Percentiles rank a stretch among this genome's conserved stretches.
phyloP scores from a whole-genome alignment of 441 rosid genomes.

The Kokia cookei region DNA sequence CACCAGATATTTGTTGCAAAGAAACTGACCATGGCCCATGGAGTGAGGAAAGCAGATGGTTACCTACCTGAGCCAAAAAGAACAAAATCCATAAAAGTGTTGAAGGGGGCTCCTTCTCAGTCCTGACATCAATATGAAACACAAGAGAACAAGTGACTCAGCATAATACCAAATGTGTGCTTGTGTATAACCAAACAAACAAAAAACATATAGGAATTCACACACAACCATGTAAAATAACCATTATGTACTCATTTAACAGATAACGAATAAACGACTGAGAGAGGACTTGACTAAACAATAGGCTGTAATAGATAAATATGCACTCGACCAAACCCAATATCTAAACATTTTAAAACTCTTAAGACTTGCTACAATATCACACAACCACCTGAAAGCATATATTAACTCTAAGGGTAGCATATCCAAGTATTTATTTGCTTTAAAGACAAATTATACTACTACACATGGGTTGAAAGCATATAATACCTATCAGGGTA shows the following conservation, averaged over 20 bases:
- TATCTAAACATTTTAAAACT: not conserved
- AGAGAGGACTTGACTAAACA: not conserved
- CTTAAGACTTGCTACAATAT: not conserved
- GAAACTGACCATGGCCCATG: not conserved
- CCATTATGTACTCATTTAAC: not conserved
- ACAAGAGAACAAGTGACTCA: not conserved
- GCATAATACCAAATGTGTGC: not conserved
- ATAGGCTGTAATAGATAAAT: not conserved
- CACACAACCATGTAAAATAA: not conserved
- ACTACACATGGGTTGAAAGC: slow-evolving; percentile 5
- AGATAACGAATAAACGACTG: not conserved
- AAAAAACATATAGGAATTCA: not conserved
- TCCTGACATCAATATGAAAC: slow-evolving; percentile 45
- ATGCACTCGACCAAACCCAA: not conserved
- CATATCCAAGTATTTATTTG: not conserved
- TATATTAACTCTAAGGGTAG: slow-evolving; percentile 67
- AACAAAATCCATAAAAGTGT: slow-evolving; percentile 92
- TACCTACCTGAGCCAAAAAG: slow-evolving; percentile 91
- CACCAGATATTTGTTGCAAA: not conserved
- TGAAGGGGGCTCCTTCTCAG: slow-evolving; percentile 90
- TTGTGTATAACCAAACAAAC: not conserved
- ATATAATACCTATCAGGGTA: slow-evolving; percentile 77
- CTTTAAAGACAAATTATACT: not conserved
- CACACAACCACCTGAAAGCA: slow-evolving; percentile 8
- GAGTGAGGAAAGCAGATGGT: not conserved